These are phyloP conservation scores for Sporothrix sp. DNA, from an alignment of 2,329 filamentous ascomycete species.

Conservation along the genomic window DNA sequence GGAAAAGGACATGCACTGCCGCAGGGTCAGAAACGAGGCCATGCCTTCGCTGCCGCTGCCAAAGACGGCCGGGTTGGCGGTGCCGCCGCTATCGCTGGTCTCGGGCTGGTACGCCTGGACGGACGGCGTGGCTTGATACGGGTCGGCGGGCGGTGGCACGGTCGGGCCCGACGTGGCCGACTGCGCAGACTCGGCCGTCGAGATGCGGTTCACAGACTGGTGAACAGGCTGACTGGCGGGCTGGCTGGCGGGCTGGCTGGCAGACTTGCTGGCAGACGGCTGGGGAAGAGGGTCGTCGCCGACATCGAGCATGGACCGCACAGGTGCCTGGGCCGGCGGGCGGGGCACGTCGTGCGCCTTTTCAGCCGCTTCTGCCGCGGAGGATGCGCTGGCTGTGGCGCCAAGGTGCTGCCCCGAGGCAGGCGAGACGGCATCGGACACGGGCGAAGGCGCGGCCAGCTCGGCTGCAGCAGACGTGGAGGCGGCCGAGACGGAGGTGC, in stretches of 20 bases:
- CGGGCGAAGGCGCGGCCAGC: background rate
- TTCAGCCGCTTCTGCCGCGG: background rate
- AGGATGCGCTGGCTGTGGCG: background rate
- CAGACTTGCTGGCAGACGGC: background rate
- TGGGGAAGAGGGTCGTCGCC: background rate
- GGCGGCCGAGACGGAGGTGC: background rate
- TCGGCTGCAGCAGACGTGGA: constrained; percentile 3
- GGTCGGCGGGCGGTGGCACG: constrained; percentile 21
- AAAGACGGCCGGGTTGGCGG: constrained; percentile 4
- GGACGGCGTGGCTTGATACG: constrained; percentile 23
- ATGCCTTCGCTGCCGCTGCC: constrained; percentile 4
- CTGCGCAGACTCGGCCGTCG: constrained; percentile 3
- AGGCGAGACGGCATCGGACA: background rate
- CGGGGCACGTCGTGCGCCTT: background rate
- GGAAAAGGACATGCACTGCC: constrained; percentile 65
- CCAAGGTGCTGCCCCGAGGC: too few species aligned
- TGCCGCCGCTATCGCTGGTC: too few species aligned
- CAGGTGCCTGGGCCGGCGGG: background rate
- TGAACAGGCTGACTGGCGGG: background rate
- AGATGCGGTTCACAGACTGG: constrained; percentile 2
- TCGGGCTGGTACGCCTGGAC: constrained; percentile 27
- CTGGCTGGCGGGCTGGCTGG: background rate
- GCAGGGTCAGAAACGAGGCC: constrained; percentile 23
- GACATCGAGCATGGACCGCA: constrained; percentile 15
- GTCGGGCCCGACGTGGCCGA: constrained; percentile 25